Base-by-base conservation (phyloP, 371 early-diverging fungal species). In the Rhizopus arrhizus region DNA sequence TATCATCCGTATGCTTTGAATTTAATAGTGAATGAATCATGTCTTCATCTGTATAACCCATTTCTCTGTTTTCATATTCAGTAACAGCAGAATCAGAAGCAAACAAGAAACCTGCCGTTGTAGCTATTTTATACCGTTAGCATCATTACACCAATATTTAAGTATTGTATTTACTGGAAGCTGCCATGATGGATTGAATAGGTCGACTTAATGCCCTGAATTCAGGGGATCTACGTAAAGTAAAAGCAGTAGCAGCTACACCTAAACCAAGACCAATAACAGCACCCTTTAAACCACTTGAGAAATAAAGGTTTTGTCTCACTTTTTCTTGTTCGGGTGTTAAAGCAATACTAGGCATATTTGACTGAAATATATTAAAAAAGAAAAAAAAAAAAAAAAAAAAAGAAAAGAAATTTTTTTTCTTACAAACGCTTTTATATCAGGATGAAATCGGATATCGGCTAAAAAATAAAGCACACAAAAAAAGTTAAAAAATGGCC, bases 51-150 rank as follows among this genome's bases (percentile, higher is more conserved):
- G 69, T 65, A 60, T 78, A 80, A 34, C 81, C 81, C 48, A 77
- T 62, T 16, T 62, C 59, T 15, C 58, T 46, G 53, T 75, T 80
- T 53, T 77, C 78, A 53, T 69, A 80, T 52, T 40, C 63, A 38
- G 64, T 64, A 16, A 68, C 65, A 51, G 72, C 81, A 31, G 66
- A 62, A 56, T 80, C 81, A 41, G 72, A 58, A 28, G 68, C 78
- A 63, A 81, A 81, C 13, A 81, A 46, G 54, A 69, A 75, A 57
- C 81, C 81, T 36, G 81, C 72, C 46, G 67, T n/a, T 28, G 72
- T 58, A n/a, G 67, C 81, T 81, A 59, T 16, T 31, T 61, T 12
- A 46, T 45, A 36, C 8, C 22, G 3, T 16, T 28, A 47, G n/a
- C 38, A 4, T 9, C 10, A 4, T 42, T 53, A 5, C 33, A 1